phyloP scores from a whole-genome alignment of 169 alveolate species.

The Cryptosporidium parvum region DNA sequence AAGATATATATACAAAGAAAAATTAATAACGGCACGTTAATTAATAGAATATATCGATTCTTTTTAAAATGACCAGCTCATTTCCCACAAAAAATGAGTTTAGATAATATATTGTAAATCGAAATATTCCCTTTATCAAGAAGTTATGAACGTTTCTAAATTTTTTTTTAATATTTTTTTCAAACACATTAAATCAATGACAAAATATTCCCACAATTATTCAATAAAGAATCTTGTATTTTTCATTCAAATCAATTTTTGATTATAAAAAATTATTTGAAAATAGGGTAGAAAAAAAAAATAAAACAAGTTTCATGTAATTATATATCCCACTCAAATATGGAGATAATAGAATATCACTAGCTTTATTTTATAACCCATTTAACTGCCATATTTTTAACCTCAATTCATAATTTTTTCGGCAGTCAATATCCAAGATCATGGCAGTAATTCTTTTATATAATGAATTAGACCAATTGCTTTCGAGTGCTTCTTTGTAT shows the following conservation, averaged over 20 bases:
- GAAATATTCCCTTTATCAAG: neutral
- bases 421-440: neutral
- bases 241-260: neutral
- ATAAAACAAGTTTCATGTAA: neutral
- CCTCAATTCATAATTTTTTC: neutral
- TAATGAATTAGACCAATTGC: no score
- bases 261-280: neutral
- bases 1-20: neutral
- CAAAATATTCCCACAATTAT: neutral
- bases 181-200: neutral
- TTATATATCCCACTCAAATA: neutral
- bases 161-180: neutral
- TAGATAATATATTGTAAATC: neutral
- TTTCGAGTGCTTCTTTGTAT: no score
- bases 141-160: neutral
- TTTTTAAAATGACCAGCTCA: neutral
- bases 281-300: neutral
- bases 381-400: no score
- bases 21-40: neutral
- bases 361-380: neutral
- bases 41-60: neutral
- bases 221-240: neutral
- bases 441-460: neutral
- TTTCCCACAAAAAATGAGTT: conserved; percentile 12
- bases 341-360: neutral